phyloP scores from a whole-genome alignment of 2,329 filamentous ascomycete genomes.

The Penicillium sp. region DNA sequence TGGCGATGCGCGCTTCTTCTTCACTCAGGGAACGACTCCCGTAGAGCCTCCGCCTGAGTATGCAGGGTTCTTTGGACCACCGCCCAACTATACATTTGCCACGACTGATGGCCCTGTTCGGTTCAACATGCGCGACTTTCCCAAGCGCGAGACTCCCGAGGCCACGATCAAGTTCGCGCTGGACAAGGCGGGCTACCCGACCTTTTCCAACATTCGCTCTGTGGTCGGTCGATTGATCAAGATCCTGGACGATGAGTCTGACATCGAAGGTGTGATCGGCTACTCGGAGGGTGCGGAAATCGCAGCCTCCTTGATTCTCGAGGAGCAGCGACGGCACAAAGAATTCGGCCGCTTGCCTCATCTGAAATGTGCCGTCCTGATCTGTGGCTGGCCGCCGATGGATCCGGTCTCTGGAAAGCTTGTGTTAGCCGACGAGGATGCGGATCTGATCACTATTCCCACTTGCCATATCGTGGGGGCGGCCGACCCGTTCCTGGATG shows the following conservation, averaged over 20 bases:
- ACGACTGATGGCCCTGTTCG: constrained; percentile 8
- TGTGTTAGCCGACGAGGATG: constrained; percentile 18
- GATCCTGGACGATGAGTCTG: constrained; percentile 19
- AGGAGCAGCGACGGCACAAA: constrained; percentile 17
- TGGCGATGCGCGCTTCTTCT: constrained; percentile 17
- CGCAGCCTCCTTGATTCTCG: constrained; percentile 24
- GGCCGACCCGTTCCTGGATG: constrained; percentile 42
- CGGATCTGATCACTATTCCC: constrained; percentile 22
- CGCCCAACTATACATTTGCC: constrained; percentile 22
- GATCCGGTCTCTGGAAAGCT: constrained; percentile 16
- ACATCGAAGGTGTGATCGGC: constrained; percentile 27
- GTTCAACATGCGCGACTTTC: constrained; percentile 20
- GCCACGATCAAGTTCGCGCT: constrained; percentile 16
- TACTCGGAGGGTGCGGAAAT: constrained; percentile 28
- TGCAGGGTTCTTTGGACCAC: constrained; percentile 22
- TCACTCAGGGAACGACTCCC: constrained; percentile 17
- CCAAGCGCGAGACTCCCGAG: constrained; percentile 19
- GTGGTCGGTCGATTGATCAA: constrained; percentile 17
- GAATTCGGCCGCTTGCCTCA: constrained; percentile 15
- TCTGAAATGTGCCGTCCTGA: constrained; percentile 25
- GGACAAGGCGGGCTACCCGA: constrained; percentile 15
- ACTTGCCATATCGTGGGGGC: constrained; percentile 36
- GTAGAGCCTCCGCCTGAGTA: constrained; percentile 13
- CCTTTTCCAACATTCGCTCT: constrained; percentile 10
- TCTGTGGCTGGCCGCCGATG: constrained; percentile 24